These are phyloP conservation scores for Rubia yunnanensis DNA, from an alignment of 257 asterid species.

Conservation along the genomic window DNA sequence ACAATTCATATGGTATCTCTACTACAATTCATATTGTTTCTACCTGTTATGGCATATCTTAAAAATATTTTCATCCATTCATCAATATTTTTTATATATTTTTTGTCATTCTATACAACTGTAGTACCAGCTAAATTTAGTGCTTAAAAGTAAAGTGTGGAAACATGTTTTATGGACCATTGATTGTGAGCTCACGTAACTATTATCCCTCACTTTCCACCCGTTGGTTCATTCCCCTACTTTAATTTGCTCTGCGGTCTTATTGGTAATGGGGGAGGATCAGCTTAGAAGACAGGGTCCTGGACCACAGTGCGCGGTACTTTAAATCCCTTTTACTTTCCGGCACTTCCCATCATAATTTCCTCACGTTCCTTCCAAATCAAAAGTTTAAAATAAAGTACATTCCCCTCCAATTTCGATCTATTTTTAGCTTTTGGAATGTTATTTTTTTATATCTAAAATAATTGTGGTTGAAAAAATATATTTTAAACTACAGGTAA, in stretches of 20 bases:
- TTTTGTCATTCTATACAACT: no score
- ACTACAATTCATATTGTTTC: no score
- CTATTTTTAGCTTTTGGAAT: background rate
- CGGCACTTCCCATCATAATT: background rate
- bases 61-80: no score
- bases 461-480: no score
- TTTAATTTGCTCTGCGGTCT: background rate
- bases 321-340: background rate
- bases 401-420: background rate
- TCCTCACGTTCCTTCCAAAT: background rate
- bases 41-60: no score
- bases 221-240: background rate
- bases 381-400: background rate
- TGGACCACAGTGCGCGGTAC: background rate
- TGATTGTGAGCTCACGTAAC: background rate
- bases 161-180: no score
- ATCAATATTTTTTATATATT: no score
- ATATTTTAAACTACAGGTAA: no score
- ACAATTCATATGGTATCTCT: no score
- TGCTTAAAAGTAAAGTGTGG: no score
- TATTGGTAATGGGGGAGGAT: background rate
- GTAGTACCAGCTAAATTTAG: no score
- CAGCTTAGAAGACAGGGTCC: background rate
- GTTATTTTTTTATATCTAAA: no score
- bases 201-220: background rate